Evolutionary conservation across 75 land plant species (phyloP), one percentile per base, ranked within the genome.

Genomic region (Chamaecyparis obtusa): DNA sequence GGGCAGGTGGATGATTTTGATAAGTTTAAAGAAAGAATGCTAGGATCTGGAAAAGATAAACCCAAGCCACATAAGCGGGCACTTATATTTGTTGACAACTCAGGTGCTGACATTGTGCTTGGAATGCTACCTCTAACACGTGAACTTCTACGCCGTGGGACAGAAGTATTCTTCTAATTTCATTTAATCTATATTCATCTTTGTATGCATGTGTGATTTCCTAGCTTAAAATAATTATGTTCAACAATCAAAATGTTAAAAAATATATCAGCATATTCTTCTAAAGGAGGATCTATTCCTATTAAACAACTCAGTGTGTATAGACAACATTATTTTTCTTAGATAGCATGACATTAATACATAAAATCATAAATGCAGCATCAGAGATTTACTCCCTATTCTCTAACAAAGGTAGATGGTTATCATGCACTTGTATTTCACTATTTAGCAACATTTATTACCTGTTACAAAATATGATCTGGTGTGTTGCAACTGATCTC

Each of bases 91-190:
- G 99, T 98, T 46, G 99, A 98, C 92, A 98, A 98, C 88, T 95
- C 99, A 17, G 99, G 99, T 88, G 99, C 99, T 85, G 99, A 98
- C 89, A 71, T 97, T 89, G 95, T 98, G 67, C 93, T 98, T 43
- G 99, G 99, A 36, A 98, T 98, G 99, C 91, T 98, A 69, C 99
- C 99, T 36, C 90, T 98, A 15, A 97, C 99, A 74, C 88, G 99
- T 14, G 99, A 98, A 88, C 95, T 98, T 41, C 94, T 98, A 37
- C 90, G 99, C 86, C 94, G 94, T 89, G 99, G 99, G 84, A 98
- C 99, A 86, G 99, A 98, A 92, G 98, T 96, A 88, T 81, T 89
- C 49, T 86, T 75, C 8, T 21, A 21, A 21, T 17, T 78, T 39
- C 81, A 78, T 46, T 44, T 30, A 32, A 81, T 81, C 32, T 46